Conservation (phyloP, 257 asterid genomes). For the Schizonepeta tenuifolia region DNA sequence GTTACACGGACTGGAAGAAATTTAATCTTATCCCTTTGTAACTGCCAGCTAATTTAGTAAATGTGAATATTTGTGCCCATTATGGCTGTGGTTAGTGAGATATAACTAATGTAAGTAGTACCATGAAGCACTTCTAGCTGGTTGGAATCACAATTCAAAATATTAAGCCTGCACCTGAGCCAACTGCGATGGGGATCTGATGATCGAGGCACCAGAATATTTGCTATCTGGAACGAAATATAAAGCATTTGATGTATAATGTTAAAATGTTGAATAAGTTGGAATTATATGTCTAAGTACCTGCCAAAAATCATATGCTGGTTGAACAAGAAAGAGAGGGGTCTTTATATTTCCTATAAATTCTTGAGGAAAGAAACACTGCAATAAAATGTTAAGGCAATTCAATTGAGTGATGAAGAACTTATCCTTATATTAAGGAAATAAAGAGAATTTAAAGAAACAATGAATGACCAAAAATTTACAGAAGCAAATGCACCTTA, state of each 20-base stretch:
- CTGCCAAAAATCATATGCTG: slow-evolving; percentile 98
- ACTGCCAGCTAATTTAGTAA: not conserved
- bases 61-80: not conserved
- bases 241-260: not conserved
- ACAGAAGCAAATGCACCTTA: slow-evolving; percentile 55
- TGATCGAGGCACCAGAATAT: slow-evolving; percentile 68
- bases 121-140: slow-evolving; percentile 84
- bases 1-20: slow-evolving; percentile 7
- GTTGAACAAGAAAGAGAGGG: slow-evolving; percentile 86
- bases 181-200: slow-evolving; percentile 71
- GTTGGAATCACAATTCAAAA: slow-evolving; percentile 59
- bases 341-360: slow-evolving; percentile 71
- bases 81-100: slow-evolving; percentile 14
- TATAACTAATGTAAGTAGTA: slow-evolving; percentile 37
- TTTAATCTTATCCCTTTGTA: not conserved
- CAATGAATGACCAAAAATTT: not conserved
- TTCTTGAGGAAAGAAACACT: slow-evolving; percentile 97
- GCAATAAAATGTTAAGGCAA: slow-evolving; percentile 29
- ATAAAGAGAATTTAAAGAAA: slow-evolving; percentile 31
- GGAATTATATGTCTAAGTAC: slow-evolving; percentile 40
- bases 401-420: slow-evolving; percentile 27
- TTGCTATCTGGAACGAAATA: slow-evolving; percentile 57
- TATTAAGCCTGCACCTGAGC: slow-evolving; percentile 76
- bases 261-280: slow-evolving; percentile 7
- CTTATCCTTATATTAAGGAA: slow-evolving; percentile 3